phyloP scores from a whole-genome alignment of 164 flowering plant species.

The Euptelea pleiosperma region DNA sequence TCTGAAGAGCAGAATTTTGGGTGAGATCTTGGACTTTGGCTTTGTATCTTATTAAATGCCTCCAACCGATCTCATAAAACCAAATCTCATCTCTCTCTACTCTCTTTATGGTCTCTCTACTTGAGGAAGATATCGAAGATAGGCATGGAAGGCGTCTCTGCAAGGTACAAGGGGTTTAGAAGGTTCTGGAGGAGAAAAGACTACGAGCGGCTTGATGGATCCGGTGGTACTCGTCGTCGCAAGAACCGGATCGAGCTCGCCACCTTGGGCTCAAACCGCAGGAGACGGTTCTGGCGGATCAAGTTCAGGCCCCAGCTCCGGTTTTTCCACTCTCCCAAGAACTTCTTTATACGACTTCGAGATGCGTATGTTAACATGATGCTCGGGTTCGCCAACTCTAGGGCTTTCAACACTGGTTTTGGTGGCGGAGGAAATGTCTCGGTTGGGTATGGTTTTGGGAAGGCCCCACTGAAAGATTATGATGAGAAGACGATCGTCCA shows the following conservation, averaged over 20 bases:
- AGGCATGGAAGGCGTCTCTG: conserved; percentile 46
- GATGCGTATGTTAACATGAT: conserved; percentile 82
- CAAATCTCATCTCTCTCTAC: too few relatives aligned
- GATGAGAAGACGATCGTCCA: conserved; percentile 67
- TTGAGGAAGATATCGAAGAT: too few relatives aligned
- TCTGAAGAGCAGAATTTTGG: too few relatives aligned
- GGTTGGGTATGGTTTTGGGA: conserved; percentile 22
- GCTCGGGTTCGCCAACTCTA: conserved; percentile 51
- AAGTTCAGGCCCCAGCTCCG: conserved; percentile 42
- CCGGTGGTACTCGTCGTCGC: conserved; percentile 23
- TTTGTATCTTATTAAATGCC: too few relatives aligned
- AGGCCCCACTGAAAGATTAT: conserved; percentile 50
- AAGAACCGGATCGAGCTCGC: conserved; percentile 14
- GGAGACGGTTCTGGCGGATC: conserved; percentile 46
- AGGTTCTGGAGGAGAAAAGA: conserved; percentile 48
- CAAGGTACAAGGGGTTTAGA: conserved; percentile 36
- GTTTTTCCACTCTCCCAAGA: conserved; percentile 43
- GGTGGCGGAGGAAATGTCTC: conserved; percentile 23
- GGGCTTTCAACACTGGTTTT: conserved; percentile 23
- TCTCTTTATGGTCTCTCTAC: background rate
- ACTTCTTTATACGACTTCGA: conserved; percentile 41
- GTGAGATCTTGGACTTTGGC: too few relatives aligned
- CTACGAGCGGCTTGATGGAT: conserved; percentile 44
- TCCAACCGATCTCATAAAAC: too few relatives aligned
- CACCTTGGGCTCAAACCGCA: conserved; percentile 12